Base-by-base conservation (phyloP, 2,329 filamentous ascomycete species). In the Lecanicillium sp. region DNA sequence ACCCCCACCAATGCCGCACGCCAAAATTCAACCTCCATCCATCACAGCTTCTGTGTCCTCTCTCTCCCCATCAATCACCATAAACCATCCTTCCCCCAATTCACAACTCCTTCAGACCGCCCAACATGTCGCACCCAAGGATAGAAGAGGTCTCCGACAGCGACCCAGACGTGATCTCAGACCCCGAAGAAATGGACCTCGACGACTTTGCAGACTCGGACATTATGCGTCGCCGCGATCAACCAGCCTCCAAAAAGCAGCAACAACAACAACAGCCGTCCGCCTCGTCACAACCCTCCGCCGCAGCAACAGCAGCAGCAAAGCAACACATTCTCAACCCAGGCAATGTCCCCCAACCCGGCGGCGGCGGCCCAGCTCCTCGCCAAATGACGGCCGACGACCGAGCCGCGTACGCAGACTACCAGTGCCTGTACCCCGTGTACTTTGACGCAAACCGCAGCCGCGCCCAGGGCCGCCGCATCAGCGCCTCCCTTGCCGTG, bases 111-210 rank as follows among this genome's bases (percentile, higher is more conserved):
- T n/a, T 33, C 33, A 30, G 22, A 38, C 13, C 29, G 34, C 20
- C 43, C 53, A 65, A 46, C 48, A 92, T 94, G 87, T 85, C 86
- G 32, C 81, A 92, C 68, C 79, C 89, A 43, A 81, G 83, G 45
- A 82, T 96, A 61, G 92, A 98, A 73, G 92, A 96, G 64, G 82
- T 95, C 46, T 86, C 81, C 43, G 87, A 94, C 69, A 80, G 75
- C 60, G 83, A 86, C 63, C 71, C 72, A 49, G 80, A 77, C 29
- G 37, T 40, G 32, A 43, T 71, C 49, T 86, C 84, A 12, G 90
- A 96, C 65, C 87, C 90, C 38, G 85, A 87, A 47, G 88, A 95
- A 64, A 83, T 81, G 60, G 84, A 92, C 64, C 84, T 89, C 53
- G 73, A 76, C 55, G 75, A 78, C 61, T 77, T 79, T 48, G 58